These are phyloP conservation scores for Leccinum uliginosum DNA, from an alignment of 768 basidiomycete genomes.

Conservation along the genomic window DNA sequence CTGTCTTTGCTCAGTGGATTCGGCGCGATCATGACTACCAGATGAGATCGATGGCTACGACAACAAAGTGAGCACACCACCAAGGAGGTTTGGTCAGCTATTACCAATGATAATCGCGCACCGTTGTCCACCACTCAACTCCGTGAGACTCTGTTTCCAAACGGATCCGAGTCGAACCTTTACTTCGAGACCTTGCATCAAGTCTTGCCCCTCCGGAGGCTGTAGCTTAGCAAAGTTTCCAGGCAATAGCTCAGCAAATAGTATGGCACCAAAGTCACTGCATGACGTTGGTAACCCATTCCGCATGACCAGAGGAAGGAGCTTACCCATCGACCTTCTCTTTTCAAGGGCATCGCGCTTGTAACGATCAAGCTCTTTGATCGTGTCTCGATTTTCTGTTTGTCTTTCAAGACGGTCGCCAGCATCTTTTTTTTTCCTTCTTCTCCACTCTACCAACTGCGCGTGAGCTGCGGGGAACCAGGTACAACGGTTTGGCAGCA, in stretches of 20 bases:
- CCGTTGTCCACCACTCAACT: slow-evolving; percentile 96
- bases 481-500: background rate
- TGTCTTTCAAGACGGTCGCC: slow-evolving; percentile 83
- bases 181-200: slow-evolving; percentile 95
- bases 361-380: slow-evolving; percentile 87
- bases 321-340: slow-evolving; percentile 85
- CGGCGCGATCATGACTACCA: too few species aligned
- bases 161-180: slow-evolving; percentile 93
- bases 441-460: slow-evolving; percentile 74
- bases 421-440: slow-evolving; percentile 89
- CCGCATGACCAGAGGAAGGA: background rate
- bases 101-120: slow-evolving; percentile 32
- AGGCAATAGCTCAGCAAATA: slow-evolving; percentile 90
- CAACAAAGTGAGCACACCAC: too few species aligned
- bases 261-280: slow-evolving; percentile 96
- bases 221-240: slow-evolving; percentile 96
- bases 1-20: too few species aligned
- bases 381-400: slow-evolving; percentile 92
- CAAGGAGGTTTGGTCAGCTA: background rate
- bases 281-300: background rate
- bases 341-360: slow-evolving; percentile 91
- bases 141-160: slow-evolving; percentile 97
- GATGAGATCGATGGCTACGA: too few species aligned
- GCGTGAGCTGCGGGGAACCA: background rate
- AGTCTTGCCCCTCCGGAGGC: slow-evolving; percentile 88